A percentile compares a stretch with the other conserved stretches of the same genome.
Evolutionary conservation across 1,284 basidiomycete species (phyloP).

Genomic region (Irpex sp.): DNA sequence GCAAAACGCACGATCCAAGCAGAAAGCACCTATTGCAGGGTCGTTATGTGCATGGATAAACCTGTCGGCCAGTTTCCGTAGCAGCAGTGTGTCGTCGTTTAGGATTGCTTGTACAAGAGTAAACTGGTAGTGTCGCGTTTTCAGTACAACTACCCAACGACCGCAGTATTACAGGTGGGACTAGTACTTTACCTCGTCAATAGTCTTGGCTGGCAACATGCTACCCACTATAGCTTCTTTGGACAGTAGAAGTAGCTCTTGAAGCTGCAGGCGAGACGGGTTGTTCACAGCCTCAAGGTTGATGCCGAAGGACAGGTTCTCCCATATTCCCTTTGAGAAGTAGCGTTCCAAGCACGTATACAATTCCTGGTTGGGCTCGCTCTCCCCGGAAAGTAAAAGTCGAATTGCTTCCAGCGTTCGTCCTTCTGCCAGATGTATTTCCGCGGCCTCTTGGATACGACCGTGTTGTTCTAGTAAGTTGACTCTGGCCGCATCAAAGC

Average conservation of each 20-base stretch:
- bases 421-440: constrained; percentile 61
- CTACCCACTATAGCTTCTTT: not conserved
- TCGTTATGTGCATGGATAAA: constrained; percentile 31
- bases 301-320: constrained; percentile 32
- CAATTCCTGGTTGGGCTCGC: not conserved
- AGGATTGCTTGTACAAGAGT: constrained; percentile 12
- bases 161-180: not conserved
- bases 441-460: constrained; percentile 59
- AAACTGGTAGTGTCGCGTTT: not conserved
- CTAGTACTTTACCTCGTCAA: constrained; percentile 8
- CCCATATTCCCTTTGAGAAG: constrained; percentile 36
- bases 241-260: not conserved
- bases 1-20: constrained; percentile 49
- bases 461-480: constrained; percentile 55
- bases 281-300: constrained; percentile 11
- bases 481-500: constrained; percentile 60
- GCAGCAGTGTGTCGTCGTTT: not conserved
- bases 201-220: not conserved
- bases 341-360: constrained; percentile 23
- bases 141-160: not conserved
- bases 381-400: constrained; percentile 45
- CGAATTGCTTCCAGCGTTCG: constrained; percentile 55
- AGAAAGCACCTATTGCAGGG: constrained; percentile 44
- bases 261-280: not conserved
- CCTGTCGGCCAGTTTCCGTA: not conserved